Evolutionary conservation across 2,329 filamentous ascomycete genomes (phyloP), one percentile per base, ranked within the genome.

Genomic region (Esteya vermicola): DNA sequence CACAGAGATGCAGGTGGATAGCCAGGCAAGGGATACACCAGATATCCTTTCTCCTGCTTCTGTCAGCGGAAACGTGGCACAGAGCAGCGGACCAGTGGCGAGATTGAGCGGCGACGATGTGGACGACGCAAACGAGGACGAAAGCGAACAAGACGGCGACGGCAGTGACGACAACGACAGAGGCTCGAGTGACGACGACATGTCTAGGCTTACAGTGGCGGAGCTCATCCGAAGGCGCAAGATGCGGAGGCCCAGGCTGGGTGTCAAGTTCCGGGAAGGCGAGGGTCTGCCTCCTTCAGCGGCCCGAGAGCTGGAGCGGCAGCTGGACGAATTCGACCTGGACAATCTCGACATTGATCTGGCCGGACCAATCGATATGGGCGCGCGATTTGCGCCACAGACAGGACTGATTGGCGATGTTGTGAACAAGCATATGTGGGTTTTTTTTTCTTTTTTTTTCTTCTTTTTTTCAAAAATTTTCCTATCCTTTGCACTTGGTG

Each of bases 371-470:
- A 36, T 47, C 14, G 37, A 46, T 1, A 39, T 46, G 7, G 47
- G 43, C 28, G 6, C 42, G 43, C 75, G 79, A 31, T 89, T 89
- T 54, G 75, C 77, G 39, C 72, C 76, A 43, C 81, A 84, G 56
- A 85, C 79, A 0, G 82, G 82, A 1, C 60, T 78, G 45, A 65
- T 78, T 1, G 69, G 71, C 26, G 78, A 81, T 41, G 56, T 73
- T 19, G 68, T 78, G 46, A 80, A 86, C 56, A 79, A 68, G 60
- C 81, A 88, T 63, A 85, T 89, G 83, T 89, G 70, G 77, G 79
- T 74, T 16, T 26, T 21, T 27, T 47, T 27, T 8, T 18, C 20
- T 22, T 22, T 22, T 20, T 10, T 9, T 28, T 25, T 33, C 19
- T 27, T 36, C 6, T 26, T 45, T 2, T 16, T 16, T n/a, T n/a